A percentile compares a stretch with the other conserved stretches of the same genome.
phyloP scores from a whole-genome alignment of 1,284 basidiomycete genomes.

The Ganoderma sp. region DNA sequence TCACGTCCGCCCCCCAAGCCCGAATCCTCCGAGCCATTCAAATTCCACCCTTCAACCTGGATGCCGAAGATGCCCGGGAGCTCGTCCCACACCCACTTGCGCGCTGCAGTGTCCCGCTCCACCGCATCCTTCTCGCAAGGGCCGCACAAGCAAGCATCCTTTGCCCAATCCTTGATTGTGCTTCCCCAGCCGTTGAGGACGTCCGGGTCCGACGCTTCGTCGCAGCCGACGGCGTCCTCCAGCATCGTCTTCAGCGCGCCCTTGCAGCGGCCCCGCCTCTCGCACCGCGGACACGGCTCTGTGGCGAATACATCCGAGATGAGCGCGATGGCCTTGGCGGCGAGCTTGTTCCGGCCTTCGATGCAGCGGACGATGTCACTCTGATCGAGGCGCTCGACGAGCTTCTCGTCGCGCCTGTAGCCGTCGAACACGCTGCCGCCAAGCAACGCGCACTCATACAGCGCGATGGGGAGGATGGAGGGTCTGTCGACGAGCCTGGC shows the following conservation, averaged over 20 bases:
- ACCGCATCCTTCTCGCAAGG: background rate
- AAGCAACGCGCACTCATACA: slow-evolving; percentile 12
- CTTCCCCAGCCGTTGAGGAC: background rate
- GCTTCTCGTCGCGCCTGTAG: slow-evolving; percentile 2
- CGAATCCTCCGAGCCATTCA: too few species aligned
- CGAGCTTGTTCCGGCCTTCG: background rate
- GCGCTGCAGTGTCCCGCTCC: background rate
- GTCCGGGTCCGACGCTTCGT: background rate
- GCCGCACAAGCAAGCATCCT: background rate
- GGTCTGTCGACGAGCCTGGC: slow-evolving; percentile 8
- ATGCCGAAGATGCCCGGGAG: background rate
- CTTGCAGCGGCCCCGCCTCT: background rate
- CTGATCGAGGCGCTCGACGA: background rate
- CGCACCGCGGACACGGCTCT: background rate
- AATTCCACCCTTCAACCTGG: background rate
- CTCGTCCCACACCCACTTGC: background rate
- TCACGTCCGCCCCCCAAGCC: too few species aligned
- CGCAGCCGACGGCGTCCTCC: background rate
- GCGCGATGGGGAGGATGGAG: slow-evolving; percentile 11
- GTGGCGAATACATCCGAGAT: background rate
- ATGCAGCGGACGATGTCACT: slow-evolving; percentile 12
- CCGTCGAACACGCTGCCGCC: slow-evolving; percentile 7
- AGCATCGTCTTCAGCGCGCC: background rate
- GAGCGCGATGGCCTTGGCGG: background rate
- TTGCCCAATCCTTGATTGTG: background rate